A percentile compares a stretch with the other conserved stretches of the same genome.
Conservation (phyloP, 2,329 filamentous ascomycete species). For the Diaporthe destruens region DNA sequence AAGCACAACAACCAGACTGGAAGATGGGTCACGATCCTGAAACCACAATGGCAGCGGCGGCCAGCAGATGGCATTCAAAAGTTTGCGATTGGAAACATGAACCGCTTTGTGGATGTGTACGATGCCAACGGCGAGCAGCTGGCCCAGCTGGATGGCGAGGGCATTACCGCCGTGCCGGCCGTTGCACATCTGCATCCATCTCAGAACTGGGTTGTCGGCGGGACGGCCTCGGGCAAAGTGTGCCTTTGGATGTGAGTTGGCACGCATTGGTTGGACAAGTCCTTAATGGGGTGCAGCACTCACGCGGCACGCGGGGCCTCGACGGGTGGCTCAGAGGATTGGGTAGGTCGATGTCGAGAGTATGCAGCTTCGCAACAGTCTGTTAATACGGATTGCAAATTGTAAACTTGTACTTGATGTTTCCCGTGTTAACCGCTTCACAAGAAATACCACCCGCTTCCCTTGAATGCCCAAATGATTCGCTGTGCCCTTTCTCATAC, state of each 20-base stretch:
- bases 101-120: slow-evolving; percentile 94
- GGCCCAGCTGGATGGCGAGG: slow-evolving; percentile 87
- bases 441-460: not conserved
- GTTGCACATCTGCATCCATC: slow-evolving; percentile 92
- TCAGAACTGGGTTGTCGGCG: slow-evolving; percentile 91
- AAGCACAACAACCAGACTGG: slow-evolving; percentile 96
- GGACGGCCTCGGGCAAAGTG: slow-evolving; percentile 91
- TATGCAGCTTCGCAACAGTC: not conserved
- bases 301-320: no score
- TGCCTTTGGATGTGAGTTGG: slow-evolving; percentile 84
- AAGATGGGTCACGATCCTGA: slow-evolving; percentile 87
- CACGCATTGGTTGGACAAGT: not conserved
- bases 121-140: slow-evolving; percentile 86
- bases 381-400: not conserved
- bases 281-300: no score
- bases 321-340: no score
- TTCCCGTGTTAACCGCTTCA: not conserved
- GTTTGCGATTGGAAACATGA: slow-evolving; percentile 97
- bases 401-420: no score
- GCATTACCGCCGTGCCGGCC: slow-evolving; percentile 93
- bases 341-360: not conserved
- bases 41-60: slow-evolving; percentile 87
- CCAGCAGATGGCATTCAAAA: slow-evolving; percentile 86
- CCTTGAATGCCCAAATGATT: not conserved
- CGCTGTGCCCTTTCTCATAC: no score